A percentile compares a stretch with the other conserved stretches of the same genome.
These are phyloP conservation scores for Saccharomyces eubayanus DNA, from an alignment of 805 yeast genomes.

Conservation along the genomic window DNA sequence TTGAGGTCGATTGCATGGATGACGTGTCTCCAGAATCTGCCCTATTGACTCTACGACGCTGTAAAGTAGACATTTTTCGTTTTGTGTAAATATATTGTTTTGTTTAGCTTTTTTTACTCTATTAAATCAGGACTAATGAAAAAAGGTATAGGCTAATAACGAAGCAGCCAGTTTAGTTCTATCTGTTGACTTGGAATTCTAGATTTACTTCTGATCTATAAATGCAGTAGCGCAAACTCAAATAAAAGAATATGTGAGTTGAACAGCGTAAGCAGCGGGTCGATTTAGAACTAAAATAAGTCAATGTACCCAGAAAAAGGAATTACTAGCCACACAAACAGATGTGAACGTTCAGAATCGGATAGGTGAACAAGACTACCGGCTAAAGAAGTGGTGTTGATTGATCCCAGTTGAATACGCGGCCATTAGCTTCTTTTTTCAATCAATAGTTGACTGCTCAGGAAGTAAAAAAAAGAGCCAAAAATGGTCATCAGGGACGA, in stretches of 20 bases:
- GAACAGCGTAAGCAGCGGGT: not conserved
- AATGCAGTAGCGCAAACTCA: not conserved
- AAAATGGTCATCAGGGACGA: not conserved
- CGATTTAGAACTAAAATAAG: not conserved
- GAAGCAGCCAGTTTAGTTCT: not conserved
- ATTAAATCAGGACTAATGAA: not conserved
- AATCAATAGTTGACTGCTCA: not conserved
- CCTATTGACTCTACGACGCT: constrained; percentile 66
- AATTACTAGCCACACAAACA: not conserved
- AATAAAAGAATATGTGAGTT: not conserved
- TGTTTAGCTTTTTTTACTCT: not conserved
- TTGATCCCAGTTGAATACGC: not conserved
- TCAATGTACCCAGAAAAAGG: not conserved
- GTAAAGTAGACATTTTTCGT: constrained; percentile 46
- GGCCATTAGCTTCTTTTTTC: not conserved
- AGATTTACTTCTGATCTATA: not conserved
- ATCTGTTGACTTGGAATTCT: not conserved
- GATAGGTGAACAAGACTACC: not conserved
- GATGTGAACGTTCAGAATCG: not conserved
- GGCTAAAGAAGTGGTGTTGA: not conserved
- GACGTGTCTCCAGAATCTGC: constrained; percentile 17
- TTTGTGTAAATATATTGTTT: not conserved
- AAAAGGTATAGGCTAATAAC: not conserved
- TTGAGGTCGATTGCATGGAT: constrained; percentile 5
- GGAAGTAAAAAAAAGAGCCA: not conserved